A percentile compares a stretch with the other conserved stretches of the same genome.
Conservation (phyloP, 768 basidiomycete species). For the Auricularia cornea region DNA sequence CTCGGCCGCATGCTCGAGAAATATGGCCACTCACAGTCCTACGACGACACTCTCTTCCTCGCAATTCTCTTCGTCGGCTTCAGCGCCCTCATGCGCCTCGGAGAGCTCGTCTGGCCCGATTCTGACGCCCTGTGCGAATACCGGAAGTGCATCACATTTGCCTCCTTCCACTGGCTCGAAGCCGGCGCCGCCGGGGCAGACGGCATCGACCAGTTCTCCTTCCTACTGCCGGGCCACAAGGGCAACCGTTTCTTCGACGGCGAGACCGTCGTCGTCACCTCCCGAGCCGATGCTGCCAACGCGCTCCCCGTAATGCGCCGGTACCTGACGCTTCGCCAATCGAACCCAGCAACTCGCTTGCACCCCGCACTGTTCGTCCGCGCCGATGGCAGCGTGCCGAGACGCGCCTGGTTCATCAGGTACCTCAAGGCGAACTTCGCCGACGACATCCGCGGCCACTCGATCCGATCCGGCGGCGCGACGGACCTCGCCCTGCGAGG, state of each 20-base stretch:
- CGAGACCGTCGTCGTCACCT: background rate
- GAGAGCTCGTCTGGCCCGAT: constrained; percentile 8
- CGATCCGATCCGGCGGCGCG: constrained; percentile 2
- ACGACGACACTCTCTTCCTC: background rate
- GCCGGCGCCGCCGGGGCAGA: background rate
- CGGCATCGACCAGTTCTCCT: constrained; percentile 1
- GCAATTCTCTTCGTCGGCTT: background rate
- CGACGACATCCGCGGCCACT: background rate
- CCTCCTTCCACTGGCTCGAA: background rate
- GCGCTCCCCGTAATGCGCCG: background rate
- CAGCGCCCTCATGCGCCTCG: background rate
- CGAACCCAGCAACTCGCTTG: background rate
- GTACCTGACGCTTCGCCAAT: background rate
- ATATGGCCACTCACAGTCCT: background rate
- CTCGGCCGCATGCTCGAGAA: background rate
- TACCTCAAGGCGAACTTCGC: background rate
- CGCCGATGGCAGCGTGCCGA: constrained; percentile 4
- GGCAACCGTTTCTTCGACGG: constrained; percentile 17
- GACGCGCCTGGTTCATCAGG: constrained; percentile 1
- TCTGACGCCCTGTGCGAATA: constrained; percentile 2
- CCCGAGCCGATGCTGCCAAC: background rate
- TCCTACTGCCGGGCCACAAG: constrained; percentile 31
- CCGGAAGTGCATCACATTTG: constrained; percentile 12
- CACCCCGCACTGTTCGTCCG: background rate
- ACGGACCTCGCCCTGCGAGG: constrained; percentile 4